Base-by-base conservation (phyloP, 148 eudicot genomes). In the Amaranthus hypochondriacus region DNA sequence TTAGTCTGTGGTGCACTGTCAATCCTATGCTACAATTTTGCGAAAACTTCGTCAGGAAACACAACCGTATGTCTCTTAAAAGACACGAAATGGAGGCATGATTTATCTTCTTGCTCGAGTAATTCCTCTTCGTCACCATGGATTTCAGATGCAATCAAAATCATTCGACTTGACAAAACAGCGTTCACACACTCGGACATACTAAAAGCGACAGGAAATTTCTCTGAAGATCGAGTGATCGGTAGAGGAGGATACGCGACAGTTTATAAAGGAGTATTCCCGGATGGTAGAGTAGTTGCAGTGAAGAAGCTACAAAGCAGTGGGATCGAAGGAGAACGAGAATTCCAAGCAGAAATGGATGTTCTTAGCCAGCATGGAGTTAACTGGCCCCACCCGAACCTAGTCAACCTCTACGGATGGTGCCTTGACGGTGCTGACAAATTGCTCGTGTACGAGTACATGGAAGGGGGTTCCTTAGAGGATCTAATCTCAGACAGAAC, bases 371-470 rank as follows among this genome's bases (percentile, higher is more conserved):
- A 91, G 42, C 86, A 88, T 43, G 89, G 88, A 4, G 70, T 87
- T 49, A 86, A 87, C 66, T 94, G 98, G 98, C 97, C 96, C 2
- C 98, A 95, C 69, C 98, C 93, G 0, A 95, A 95, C 80, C 97
- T 95, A 5, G 98, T 95, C 18, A 81, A 85, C 21, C 96, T 95
- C 12, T 90, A 89, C 11, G 98, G 98, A 1, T 95, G 97, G 97
- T 95, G 98, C 81, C 96, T 95, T 14, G 86, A 90, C 68, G 88
- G 93, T 15, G 87, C 89, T 0, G 92, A 90, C 73, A 95, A 90
- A 74, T 57, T 95, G 47, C 65, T 95, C 21, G 90, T 95, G 2
- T 95, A 95, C 53, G 98, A 95, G 86, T 95, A 87, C 83, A 95
- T 95, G 96, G 90, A 87, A 70, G 98, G 96, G 3, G 98, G 98